phyloP scores from a whole-genome alignment of 2,329 filamentous ascomycete genomes.

The Polytolypa hystricis region DNA sequence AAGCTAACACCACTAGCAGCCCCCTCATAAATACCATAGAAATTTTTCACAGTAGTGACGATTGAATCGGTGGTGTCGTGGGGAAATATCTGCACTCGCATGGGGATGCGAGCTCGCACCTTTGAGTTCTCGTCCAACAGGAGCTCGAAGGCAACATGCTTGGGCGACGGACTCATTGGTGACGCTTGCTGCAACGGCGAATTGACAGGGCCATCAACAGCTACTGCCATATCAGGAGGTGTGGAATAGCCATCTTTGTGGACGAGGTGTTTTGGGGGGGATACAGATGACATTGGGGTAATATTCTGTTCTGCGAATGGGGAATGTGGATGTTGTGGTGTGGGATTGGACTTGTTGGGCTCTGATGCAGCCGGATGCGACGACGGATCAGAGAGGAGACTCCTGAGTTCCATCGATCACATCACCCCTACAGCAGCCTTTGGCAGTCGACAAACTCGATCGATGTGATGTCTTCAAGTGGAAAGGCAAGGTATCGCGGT shows the following conservation, averaged over 20 bases:
- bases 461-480: not conserved
- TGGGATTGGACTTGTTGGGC: not conserved
- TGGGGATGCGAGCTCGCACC: slow-evolving; percentile 50
- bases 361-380: slow-evolving; percentile 2
- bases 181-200: slow-evolving; percentile 24
- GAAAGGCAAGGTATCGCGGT: not conserved
- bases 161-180: slow-evolving; percentile 33
- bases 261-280: slow-evolving; percentile 23
- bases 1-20: slow-evolving; percentile 81
- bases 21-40: slow-evolving; percentile 87
- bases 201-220: slow-evolving; percentile 18
- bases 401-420: slow-evolving; percentile 13
- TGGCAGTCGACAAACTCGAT: not conserved
- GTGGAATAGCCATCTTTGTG: slow-evolving; percentile 25
- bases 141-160: slow-evolving; percentile 55
- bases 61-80: slow-evolving; percentile 97
- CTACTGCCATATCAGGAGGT: slow-evolving; percentile 22
- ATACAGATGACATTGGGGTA: slow-evolving; percentile 19
- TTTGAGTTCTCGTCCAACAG: slow-evolving; percentile 48
- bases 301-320: slow-evolving; percentile 22
- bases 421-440: slow-evolving; percentile 5
- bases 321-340: slow-evolving; percentile 17
- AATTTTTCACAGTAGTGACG: slow-evolving; percentile 96
- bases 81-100: slow-evolving; percentile 73
- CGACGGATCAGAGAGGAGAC: slow-evolving; percentile 9